phyloP scores from a whole-genome alignment of 169 alveolate species.

The Cryptosporidium canis region DNA sequence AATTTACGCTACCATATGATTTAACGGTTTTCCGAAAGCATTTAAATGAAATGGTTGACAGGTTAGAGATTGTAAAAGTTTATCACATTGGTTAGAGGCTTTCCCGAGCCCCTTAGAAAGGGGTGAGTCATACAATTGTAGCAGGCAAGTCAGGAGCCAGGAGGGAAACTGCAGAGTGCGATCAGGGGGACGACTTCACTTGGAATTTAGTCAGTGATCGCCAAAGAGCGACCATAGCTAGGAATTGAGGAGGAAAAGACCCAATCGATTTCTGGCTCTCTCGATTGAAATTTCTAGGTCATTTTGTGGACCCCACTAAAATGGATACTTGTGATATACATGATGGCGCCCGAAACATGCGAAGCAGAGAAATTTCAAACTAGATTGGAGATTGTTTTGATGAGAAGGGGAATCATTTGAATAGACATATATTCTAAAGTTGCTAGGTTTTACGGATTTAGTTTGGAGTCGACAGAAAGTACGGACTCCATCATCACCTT shows the following conservation, averaged over 20 bases:
- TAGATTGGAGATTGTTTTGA: not conserved
- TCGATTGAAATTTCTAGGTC: not conserved
- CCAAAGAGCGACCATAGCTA: no score
- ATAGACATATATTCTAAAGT: not conserved
- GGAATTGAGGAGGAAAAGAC: not conserved
- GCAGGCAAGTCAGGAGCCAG: no score
- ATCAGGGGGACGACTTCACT: no score
- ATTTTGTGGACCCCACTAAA: not conserved
- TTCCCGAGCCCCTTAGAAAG: no score
- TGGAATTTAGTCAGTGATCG: no score
- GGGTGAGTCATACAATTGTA: no score
- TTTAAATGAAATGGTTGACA: no score
- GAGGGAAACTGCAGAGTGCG: no score
- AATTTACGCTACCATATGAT: not conserved
- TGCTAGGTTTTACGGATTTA: not conserved
- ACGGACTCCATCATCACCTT: no score
- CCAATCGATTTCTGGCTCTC: not conserved
- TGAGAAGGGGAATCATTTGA: not conserved
- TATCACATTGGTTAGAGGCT: no score
- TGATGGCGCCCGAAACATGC: not conserved
- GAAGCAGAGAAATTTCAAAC: not conserved
- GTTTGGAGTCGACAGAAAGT: not conserved
- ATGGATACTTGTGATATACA: conserved; percentile 8
- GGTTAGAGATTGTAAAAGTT: no score
- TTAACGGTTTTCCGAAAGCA: no score